Evolutionary conservation across 2,329 filamentous ascomycete genomes (phyloP).

Genomic region (Colletotrichum sp.): DNA sequence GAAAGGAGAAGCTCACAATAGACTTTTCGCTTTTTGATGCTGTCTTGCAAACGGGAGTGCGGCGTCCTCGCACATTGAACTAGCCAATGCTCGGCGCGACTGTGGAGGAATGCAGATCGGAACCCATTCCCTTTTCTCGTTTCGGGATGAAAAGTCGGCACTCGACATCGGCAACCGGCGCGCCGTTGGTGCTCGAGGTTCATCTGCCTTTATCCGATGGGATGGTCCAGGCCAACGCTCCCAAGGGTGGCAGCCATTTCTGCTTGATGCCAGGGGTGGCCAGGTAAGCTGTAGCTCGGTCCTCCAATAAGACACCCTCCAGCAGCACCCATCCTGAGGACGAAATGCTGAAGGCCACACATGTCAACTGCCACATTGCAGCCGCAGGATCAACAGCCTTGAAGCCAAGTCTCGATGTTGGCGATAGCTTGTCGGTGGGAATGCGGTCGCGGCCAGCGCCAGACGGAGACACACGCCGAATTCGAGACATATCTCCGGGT

Average conservation of each 20-base stretch:
- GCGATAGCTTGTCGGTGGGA: background rate
- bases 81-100: background rate
- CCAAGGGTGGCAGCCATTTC: background rate
- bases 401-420: background rate
- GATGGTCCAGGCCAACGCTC: background rate
- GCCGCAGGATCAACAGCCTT: background rate
- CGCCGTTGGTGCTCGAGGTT: background rate
- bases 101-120: background rate
- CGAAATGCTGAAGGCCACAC: background rate
- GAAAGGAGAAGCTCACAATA: background rate
- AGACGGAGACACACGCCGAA: background rate
- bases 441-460: background rate
- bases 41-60: background rate
- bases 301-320: background rate
- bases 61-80: background rate
- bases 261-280: background rate
- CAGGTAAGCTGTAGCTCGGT: background rate
- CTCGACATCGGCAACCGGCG: background rate
- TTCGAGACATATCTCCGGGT: background rate
- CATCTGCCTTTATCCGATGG: background rate
- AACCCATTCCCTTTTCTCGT: background rate
- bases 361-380: background rate
- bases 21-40: background rate
- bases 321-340: background rate
- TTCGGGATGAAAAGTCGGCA: conserved; percentile 3